phyloP scores from a whole-genome alignment of 2,329 filamentous ascomycete species.

The Emergomyces pasteurianus region DNA sequence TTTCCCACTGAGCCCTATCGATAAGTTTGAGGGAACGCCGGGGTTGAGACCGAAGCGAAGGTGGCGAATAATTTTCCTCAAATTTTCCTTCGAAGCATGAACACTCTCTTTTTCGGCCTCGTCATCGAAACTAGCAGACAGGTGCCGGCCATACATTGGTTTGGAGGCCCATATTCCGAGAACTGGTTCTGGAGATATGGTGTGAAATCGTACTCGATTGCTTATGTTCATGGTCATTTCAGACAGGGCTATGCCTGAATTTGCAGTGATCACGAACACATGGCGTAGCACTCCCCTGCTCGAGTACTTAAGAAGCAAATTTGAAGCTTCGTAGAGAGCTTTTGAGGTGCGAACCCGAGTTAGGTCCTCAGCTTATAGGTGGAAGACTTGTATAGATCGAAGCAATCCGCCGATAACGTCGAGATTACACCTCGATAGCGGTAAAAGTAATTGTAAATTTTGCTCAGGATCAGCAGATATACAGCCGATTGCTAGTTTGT shows the following conservation, averaged over 20 bases:
- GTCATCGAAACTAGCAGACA: slow-evolving; percentile 13
- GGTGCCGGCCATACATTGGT: slow-evolving; percentile 19
- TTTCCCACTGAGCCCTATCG: slow-evolving; percentile 14
- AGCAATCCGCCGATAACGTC: slow-evolving; percentile 13
- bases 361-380: slow-evolving; percentile 6
- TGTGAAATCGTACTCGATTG: slow-evolving; percentile 21
- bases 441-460: slow-evolving; percentile 17
- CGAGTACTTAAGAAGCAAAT: slow-evolving; percentile 14
- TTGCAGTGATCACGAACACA: slow-evolving; percentile 22
- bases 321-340: slow-evolving; percentile 17
- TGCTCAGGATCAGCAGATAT: slow-evolving; percentile 12
- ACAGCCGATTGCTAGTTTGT: slow-evolving; percentile 18
- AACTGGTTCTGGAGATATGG: slow-evolving; percentile 19
- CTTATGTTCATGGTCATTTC: slow-evolving; percentile 12
- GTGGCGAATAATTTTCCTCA: slow-evolving; percentile 16
- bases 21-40: slow-evolving; percentile 17
- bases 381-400: slow-evolving; percentile 12
- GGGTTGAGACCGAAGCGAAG: slow-evolving; percentile 20
- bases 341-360: slow-evolving; percentile 7
- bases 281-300: slow-evolving; percentile 20
- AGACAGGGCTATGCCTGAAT: slow-evolving; percentile 11
- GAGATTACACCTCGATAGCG: slow-evolving; percentile 15
- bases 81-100: slow-evolving; percentile 13
- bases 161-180: slow-evolving; percentile 11
- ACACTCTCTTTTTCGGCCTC: slow-evolving; percentile 8